Percentiles rank a stretch among this genome's conserved stretches.
phyloP scores from a whole-genome alignment of 768 basidiomycete species.

The Xerocomellus intermedius region DNA sequence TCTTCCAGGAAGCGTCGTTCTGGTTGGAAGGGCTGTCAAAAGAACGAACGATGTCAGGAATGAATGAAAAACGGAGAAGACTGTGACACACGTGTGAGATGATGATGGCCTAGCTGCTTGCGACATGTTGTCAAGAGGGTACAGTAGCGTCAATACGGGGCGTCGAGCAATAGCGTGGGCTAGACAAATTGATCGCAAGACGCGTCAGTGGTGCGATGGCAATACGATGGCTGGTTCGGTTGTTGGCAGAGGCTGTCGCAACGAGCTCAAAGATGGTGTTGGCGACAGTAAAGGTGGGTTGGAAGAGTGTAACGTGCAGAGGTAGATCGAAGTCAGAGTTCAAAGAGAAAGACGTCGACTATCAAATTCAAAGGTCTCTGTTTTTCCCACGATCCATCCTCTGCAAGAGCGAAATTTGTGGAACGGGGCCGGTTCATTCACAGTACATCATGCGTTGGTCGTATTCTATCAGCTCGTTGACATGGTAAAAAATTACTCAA shows the following conservation, averaged over 20 bases:
- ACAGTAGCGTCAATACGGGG: constrained; percentile 9
- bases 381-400: constrained; percentile 26
- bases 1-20: constrained; percentile 58
- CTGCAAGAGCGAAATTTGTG: too few species aligned
- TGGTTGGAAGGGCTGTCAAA: constrained; percentile 28
- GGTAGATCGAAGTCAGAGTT: constrained; percentile 33
- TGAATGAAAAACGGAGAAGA: not conserved
- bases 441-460: too few species aligned
- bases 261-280: constrained; percentile 10
- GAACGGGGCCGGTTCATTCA: too few species aligned
- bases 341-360: constrained; percentile 22
- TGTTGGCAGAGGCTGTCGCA: constrained; percentile 13
- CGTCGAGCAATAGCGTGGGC: constrained; percentile 13
- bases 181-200: constrained; percentile 22
- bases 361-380: constrained; percentile 26
- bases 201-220: constrained; percentile 21
- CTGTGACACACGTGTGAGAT: constrained; percentile 27
- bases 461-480: too few species aligned
- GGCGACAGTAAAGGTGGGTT: constrained; percentile 12
- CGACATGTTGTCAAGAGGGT: constrained; percentile 25
- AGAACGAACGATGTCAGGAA: constrained; percentile 1
- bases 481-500: too few species aligned
- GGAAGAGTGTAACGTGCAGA: constrained; percentile 12
- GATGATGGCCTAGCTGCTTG: constrained; percentile 34
- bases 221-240: constrained; percentile 14